Base-by-base conservation (phyloP, 2,329 filamentous ascomycete genomes). In the Paracoccidioides brasiliensis region DNA sequence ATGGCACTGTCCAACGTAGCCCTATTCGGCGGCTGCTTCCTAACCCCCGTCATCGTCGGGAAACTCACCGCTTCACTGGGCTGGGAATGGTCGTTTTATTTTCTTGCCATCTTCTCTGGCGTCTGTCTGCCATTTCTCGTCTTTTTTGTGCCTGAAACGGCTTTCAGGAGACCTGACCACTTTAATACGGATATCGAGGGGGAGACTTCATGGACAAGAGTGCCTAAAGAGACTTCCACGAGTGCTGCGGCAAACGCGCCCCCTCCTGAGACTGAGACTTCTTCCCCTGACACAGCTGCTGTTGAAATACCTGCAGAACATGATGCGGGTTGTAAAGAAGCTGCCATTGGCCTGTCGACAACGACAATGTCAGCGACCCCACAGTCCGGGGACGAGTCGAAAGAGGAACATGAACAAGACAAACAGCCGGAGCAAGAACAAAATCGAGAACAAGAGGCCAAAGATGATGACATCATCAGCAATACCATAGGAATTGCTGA, bases 41-140 rank as follows among this genome's bases (percentile, higher is more conserved):
- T 86, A 61, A 95, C 91, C 0, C 91, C 91, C 0, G 88, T 96
- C n/a, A 73, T 95, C 30, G 90, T 90, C 1, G 90, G 90, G 40
- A 90, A 89, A 70, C 90, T 95, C 63, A 89, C 89, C 3, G 72
- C 80, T 50, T 75, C 76, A 0, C 76, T 95, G 52, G 82, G 83
- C n/a, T 95, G 89, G 85, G 74, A 80, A 67, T 95, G 89, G 90
- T 85, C 84, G 0, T 96, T 96, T 66, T 89, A 90, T 69, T 80
- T 96, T 44, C 82, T 95, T 12, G 82, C 89, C 57, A 95, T 96
- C 61, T 94, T 95, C 70, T 79, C 83, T 46, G 88, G 78, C 4
- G 76, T 74, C 5, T 80, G 84, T 55, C 72, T 96, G 4, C 83
- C 88, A 0, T 72, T 85, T 9, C 74, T 95, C 22, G 74, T 93